A percentile compares a stretch with the other conserved stretches of the same genome.
Evolutionary conservation across 257 asterid species (phyloP).

Genomic region (Perilla frutescens): DNA sequence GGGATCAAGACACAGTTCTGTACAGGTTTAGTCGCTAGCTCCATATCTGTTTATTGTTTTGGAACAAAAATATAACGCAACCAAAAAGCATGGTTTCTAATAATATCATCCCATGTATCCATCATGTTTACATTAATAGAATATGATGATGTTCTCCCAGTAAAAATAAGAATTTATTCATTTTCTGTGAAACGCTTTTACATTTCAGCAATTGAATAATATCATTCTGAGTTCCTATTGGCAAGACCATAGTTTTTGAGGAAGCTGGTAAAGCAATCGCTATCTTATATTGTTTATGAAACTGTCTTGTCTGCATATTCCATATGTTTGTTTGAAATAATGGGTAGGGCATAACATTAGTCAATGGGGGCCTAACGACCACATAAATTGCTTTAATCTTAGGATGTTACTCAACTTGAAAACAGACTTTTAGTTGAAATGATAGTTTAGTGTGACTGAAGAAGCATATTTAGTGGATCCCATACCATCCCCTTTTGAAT

Average conservation of each 20-base stretch:
- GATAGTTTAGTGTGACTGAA: slow-evolving; percentile 28
- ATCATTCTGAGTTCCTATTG: background rate
- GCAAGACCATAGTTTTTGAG: background rate
- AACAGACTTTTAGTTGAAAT: slow-evolving; percentile 23
- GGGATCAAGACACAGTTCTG: slow-evolving; percentile 30
- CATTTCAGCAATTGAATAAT: background rate
- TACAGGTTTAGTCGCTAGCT: slow-evolving; percentile 52
- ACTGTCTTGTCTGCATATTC: background rate
- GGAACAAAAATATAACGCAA: background rate
- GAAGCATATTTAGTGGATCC: slow-evolving; percentile 23
- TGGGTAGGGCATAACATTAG: slow-evolving; percentile 9
- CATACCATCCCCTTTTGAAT: background rate
- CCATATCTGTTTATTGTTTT: slow-evolving; percentile 22
- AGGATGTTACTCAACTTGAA: slow-evolving; percentile 18
- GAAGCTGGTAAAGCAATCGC: background rate
- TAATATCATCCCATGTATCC: slow-evolving; percentile 18
- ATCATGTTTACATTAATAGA: slow-evolving; percentile 17
- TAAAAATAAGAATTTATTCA: background rate
- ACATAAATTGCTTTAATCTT: slow-evolving; percentile 35
- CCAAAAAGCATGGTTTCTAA: slow-evolving; percentile 26
- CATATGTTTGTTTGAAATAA: slow-evolving; percentile 7
- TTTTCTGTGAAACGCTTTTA: background rate
- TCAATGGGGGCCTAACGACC: slow-evolving; percentile 30
- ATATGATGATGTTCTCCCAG: background rate
- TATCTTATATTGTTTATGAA: background rate